Conservation (phyloP, 2,329 filamentous ascomycete species). For the Zasmidium citrigriseum region DNA sequence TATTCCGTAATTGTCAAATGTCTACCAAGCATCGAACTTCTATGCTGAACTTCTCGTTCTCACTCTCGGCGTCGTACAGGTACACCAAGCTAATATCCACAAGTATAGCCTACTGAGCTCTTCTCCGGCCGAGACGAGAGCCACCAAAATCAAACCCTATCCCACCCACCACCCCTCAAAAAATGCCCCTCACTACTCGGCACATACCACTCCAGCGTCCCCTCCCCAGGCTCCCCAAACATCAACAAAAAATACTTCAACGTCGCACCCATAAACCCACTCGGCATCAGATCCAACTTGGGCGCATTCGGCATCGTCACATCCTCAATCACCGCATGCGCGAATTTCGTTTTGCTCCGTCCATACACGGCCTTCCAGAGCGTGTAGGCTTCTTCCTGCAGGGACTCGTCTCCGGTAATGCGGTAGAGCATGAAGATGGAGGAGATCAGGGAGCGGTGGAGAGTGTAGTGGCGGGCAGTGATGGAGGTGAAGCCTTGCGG, state of each 20-base stretch:
- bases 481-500: constrained; percentile 59
- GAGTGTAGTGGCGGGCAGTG: constrained; percentile 61
- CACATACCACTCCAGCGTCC: constrained; percentile 58
- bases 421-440: constrained; percentile 77
- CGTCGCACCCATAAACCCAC: constrained; percentile 70
- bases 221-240: constrained; percentile 59
- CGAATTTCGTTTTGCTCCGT: constrained; percentile 62
- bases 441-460: constrained; percentile 78
- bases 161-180: constrained; percentile 22
- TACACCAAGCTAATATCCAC: too few relatives aligned
- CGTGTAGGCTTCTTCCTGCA: constrained; percentile 70
- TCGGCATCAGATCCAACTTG: constrained; percentile 67
- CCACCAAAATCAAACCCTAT: neutral
- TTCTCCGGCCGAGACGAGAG: too few relatives aligned
- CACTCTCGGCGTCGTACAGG: neutral
- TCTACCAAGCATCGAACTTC: neutral
- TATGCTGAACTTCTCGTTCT: neutral
- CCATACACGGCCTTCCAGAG: constrained; percentile 69
- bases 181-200: constrained; percentile 51
- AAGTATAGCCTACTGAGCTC: too few relatives aligned
- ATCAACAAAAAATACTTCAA: constrained; percentile 68
- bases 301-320: constrained; percentile 53
- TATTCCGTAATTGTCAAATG: neutral
- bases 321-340: constrained; percentile 66
- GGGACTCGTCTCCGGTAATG: constrained; percentile 65